phyloP scores from a whole-genome alignment of 306 rosid species.

The Sicyos edulis region DNA sequence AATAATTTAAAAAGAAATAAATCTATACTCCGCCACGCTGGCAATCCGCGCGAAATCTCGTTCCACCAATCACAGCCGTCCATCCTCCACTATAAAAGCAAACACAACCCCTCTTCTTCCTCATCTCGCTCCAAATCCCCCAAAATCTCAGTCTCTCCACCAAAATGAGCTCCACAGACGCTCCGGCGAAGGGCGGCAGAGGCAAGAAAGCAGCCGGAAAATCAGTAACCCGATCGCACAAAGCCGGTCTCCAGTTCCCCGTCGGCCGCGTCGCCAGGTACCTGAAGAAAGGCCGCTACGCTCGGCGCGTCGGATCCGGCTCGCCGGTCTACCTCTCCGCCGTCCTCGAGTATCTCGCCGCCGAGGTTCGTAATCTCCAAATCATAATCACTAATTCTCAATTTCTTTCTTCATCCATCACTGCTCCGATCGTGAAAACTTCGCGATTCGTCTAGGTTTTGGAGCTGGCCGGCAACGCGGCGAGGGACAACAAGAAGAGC shows the following conservation, averaged over 20 bases:
- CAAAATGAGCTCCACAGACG: not conserved
- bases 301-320: slow-evolving; percentile 72
- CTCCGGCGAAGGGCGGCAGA: slow-evolving; percentile 5
- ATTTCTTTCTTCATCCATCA: not conserved
- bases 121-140: not conserved
- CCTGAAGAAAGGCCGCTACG: slow-evolving; percentile 63
- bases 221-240: slow-evolving; percentile 51
- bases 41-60: not conserved
- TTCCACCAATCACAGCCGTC: not conserved
- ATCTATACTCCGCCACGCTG: not conserved
- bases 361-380: slow-evolving; percentile 63
- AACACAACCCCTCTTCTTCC: not conserved
- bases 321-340: slow-evolving; percentile 82
- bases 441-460: not conserved
- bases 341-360: slow-evolving; percentile 79
- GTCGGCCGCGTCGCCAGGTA: slow-evolving; percentile 76
- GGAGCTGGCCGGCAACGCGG: slow-evolving; percentile 12
- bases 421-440: not conserved
- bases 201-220: slow-evolving; percentile 23
- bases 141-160: not conserved
- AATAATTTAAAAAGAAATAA: not conserved
- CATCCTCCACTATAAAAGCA: not conserved
- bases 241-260: slow-evolving; percentile 93
- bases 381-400: not conserved
- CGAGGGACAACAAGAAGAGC: slow-evolving; percentile 46